Conservation (phyloP, 768 basidiomycete species). For the Rhodotorula kratochvilovae region DNA sequence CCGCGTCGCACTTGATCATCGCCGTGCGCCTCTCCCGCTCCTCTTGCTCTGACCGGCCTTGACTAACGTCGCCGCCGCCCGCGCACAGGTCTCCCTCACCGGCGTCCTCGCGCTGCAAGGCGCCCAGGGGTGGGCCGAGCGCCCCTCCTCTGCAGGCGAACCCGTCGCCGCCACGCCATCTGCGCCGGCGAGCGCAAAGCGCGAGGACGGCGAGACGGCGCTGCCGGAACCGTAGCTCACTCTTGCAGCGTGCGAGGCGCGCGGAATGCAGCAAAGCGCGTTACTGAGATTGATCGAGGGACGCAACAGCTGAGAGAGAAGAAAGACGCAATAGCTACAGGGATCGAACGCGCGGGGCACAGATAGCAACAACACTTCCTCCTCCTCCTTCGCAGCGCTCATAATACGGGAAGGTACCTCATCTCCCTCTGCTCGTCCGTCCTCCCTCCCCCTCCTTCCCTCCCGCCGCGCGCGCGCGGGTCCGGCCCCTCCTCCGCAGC, state of each 20-base stretch:
- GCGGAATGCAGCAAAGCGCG: too few relatives aligned
- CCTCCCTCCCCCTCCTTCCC: background rate
- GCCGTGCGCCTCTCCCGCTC: conserved; percentile 13
- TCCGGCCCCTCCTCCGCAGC: background rate
- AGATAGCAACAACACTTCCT: background rate
- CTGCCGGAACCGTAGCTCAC: too few relatives aligned
- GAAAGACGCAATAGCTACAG: too few relatives aligned
- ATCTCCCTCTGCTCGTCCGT: background rate
- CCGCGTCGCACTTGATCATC: conserved; percentile 34
- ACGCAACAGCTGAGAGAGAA: too few relatives aligned
- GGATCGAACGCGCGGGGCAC: background rate
- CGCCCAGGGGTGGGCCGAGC: conserved; percentile 34
- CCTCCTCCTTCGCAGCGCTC: background rate
- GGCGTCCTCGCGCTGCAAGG: conserved; percentile 36
- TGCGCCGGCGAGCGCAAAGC: too few relatives aligned
- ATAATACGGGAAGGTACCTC: background rate
- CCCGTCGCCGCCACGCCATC: background rate
- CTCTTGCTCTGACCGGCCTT: background rate
- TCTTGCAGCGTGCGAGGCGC: too few relatives aligned
- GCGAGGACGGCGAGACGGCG: background rate
- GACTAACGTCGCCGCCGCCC: too few relatives aligned
- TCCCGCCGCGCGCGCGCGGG: background rate
- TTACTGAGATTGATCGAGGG: background rate
- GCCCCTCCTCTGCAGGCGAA: background rate
- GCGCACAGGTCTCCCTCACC: conserved; percentile 32